Evolutionary conservation across 257 asterid species (phyloP).

Genomic region (Capsicum pubescens): DNA sequence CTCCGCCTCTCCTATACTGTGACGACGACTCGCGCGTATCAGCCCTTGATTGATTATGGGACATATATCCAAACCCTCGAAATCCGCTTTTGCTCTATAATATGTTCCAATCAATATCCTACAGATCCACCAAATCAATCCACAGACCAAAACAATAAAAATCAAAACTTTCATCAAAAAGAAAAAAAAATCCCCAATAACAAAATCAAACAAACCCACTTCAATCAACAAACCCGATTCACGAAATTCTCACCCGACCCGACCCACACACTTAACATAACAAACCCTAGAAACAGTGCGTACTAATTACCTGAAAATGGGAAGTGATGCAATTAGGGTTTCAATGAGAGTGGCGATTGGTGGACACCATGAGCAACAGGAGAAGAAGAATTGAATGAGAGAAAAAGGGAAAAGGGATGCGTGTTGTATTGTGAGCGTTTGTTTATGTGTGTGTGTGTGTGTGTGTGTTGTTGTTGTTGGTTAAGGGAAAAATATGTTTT

Average conservation of each 20-base stretch:
- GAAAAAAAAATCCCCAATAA: neutral
- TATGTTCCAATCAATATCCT: conserved; percentile 24
- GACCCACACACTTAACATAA: neutral
- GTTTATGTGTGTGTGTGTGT: neutral
- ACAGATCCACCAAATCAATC: conserved; percentile 60
- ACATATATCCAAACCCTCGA: conserved; percentile 49
- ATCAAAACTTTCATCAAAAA: conserved; percentile 29
- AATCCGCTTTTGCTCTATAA: conserved; percentile 27
- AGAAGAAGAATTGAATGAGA: neutral
- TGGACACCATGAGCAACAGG: conserved; percentile 24
- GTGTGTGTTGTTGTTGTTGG: neutral
- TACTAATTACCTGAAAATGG: conserved; percentile 15
- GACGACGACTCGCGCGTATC: conserved; percentile 52
- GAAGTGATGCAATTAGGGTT: conserved; percentile 30
- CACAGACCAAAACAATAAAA: conserved; percentile 29
- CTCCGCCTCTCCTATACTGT: conserved; percentile 43
- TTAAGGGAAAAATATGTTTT: neutral
- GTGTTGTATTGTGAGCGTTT: neutral
- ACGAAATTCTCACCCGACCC: neutral
- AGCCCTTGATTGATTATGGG: conserved; percentile 51
- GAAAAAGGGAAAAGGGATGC: neutral
- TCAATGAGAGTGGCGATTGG: conserved; percentile 34
- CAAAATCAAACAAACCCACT: conserved; percentile 19
- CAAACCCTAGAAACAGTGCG: conserved; percentile 20
- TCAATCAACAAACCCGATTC: conserved; percentile 7